A percentile compares a stretch with the other conserved stretches of the same genome.
These are phyloP conservation scores for Penicillium sp. DNA, from an alignment of 2,329 filamentous ascomycete species.

Conservation along the genomic window DNA sequence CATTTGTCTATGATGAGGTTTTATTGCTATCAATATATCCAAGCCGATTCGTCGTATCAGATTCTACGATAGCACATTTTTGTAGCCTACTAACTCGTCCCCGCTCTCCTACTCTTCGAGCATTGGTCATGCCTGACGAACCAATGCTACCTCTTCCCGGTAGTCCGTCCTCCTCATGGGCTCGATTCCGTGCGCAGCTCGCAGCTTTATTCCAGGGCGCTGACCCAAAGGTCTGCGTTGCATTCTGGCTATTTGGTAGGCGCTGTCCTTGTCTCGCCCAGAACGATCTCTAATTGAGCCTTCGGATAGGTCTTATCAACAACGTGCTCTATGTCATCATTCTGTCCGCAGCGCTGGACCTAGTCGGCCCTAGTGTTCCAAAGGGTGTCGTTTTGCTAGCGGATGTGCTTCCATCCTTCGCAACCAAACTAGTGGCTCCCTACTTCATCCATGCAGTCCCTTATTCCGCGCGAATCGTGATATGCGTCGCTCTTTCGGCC, in stretches of 20 bases:
- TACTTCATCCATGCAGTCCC: constrained; percentile 92
- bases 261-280: constrained; percentile 2
- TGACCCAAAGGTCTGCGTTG: constrained; percentile 72
- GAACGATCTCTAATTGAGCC: background rate
- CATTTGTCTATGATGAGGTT: constrained; percentile 9
- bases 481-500: constrained; percentile 77
- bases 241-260: constrained; percentile 94
- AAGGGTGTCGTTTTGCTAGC: constrained; percentile 93
- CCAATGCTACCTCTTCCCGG: constrained; percentile 60
- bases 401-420: constrained; percentile 87
- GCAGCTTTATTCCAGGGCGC: constrained; percentile 67
- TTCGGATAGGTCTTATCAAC: constrained; percentile 76
- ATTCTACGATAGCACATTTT: background rate
- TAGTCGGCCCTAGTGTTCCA: constrained; percentile 83
- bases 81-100: constrained; percentile 12
- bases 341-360: constrained; percentile 90
- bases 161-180: constrained; percentile 70
- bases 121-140: constrained; percentile 34
- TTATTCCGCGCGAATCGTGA: constrained; percentile 74
- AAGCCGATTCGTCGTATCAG: background rate
- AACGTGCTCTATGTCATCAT: constrained; percentile 98
- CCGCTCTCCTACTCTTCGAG: background rate
- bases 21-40: background rate
- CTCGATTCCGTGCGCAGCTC: constrained; percentile 71
- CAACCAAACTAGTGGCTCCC: constrained; percentile 84